phyloP scores from a whole-genome alignment of 106 monocot species.

The Chionographis japonica region DNA sequence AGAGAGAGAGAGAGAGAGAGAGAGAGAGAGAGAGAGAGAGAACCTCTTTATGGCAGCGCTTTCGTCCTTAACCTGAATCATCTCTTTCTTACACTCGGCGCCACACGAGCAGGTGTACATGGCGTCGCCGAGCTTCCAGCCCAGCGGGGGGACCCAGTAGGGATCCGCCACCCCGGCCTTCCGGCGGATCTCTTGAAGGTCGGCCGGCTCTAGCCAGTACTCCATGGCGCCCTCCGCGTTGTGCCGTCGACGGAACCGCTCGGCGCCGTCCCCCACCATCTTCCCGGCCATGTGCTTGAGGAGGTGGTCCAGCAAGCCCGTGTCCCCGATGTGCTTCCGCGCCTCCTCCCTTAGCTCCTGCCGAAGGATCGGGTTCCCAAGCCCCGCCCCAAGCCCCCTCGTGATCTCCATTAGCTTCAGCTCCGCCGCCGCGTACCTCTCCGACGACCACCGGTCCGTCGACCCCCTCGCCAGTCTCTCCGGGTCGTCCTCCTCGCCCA shows the following conservation, averaged over 20 bases:
- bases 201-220: conserved; percentile 92
- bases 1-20: not conserved
- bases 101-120: conserved; percentile 12
- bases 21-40: conserved; percentile 2
- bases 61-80: conserved; percentile 36
- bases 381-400: conserved; percentile 48
- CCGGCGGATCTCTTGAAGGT: conserved; percentile 49
- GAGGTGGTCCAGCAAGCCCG: conserved; percentile 86
- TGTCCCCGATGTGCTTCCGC: conserved; percentile 91
- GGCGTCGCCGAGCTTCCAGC: conserved; percentile 70
- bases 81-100: conserved; percentile 18
- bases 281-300: conserved; percentile 96
- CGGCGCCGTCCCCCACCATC: conserved; percentile 40
- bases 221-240: conserved; percentile 94
- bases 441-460: conserved; percentile 68
- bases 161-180: conserved; percentile 64
- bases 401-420: conserved; percentile 75
- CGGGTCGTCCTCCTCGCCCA: not conserved
- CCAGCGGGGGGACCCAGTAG: conserved; percentile 73
- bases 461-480: not conserved
- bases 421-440: conserved; percentile 75
- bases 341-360: conserved; percentile 70
- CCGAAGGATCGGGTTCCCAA: conserved; percentile 61
- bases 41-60: conserved; percentile 44
- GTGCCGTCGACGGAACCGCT: conserved; percentile 74